Evolutionary conservation across 2,329 filamentous ascomycete genomes (phyloP).

Genomic region (Aspergillus sp.): DNA sequence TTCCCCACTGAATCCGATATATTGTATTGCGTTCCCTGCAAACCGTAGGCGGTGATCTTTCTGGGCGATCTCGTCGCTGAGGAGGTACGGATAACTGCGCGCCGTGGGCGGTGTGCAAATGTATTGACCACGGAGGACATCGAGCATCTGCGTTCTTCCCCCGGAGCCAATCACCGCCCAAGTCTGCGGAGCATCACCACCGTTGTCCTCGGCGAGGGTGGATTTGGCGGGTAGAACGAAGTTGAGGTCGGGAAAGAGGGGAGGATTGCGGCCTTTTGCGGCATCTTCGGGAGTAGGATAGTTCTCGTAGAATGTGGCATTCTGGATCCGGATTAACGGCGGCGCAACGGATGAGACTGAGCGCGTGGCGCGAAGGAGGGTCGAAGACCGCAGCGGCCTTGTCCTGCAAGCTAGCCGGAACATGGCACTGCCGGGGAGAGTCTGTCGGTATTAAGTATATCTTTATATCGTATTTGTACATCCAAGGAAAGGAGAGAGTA

Average conservation of each 20-base stretch:
- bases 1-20: conserved; percentile 87
- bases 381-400: conserved; percentile 13
- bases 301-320: conserved; percentile 80
- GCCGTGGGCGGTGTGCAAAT: conserved; percentile 74
- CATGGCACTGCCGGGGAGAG: conserved; percentile 17
- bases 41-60: conserved; percentile 56
- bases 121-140: conserved; percentile 74
- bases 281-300: conserved; percentile 59
- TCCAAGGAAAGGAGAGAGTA: too few relatives aligned
- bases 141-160: conserved; percentile 79
- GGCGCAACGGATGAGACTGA: conserved; percentile 22
- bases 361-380: conserved; percentile 15
- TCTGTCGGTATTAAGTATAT: too few relatives aligned
- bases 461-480: too few relatives aligned
- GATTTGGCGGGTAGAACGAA: conserved; percentile 66
- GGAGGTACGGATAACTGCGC: conserved; percentile 76
- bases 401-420: conserved; percentile 29
- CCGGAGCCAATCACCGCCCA: conserved; percentile 84
- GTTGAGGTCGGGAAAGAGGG: conserved; percentile 70
- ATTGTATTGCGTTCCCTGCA: conserved; percentile 71
- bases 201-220: conserved; percentile 4
- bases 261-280: conserved; percentile 60
- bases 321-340: conserved; percentile 70
- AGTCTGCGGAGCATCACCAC: conserved; percentile 52
- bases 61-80: conserved; percentile 59